A percentile compares a stretch with the other conserved stretches of the same genome.
Evolutionary conservation across 2,329 filamentous ascomycete genomes (phyloP).

Genomic region (Phoma sp.): DNA sequence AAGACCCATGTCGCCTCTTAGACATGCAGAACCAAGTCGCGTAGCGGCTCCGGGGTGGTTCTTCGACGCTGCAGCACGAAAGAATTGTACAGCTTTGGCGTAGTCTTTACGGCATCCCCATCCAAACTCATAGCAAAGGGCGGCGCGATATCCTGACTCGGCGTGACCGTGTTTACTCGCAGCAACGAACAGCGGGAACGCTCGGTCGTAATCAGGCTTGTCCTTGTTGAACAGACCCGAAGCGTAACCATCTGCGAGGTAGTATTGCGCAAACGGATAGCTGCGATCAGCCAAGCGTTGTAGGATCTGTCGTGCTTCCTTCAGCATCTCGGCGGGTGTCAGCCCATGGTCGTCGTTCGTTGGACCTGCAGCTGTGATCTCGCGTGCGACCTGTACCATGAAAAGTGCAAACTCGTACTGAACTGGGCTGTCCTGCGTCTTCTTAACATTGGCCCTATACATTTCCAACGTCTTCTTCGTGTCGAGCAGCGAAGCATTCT

Average conservation of each 20-base stretch:
- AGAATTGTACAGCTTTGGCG: slow-evolving; percentile 91
- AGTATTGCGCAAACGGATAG: slow-evolving; percentile 98
- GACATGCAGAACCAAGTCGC: slow-evolving; percentile 86
- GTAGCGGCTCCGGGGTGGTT: slow-evolving; percentile 95
- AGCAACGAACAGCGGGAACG: slow-evolving; percentile 90
- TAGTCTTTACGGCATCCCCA: slow-evolving; percentile 94
- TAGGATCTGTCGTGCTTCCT: slow-evolving; percentile 88
- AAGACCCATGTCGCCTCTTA: slow-evolving; percentile 85
- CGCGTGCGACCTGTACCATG: slow-evolving; percentile 86
- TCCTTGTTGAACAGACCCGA: slow-evolving; percentile 96
- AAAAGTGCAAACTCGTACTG: slow-evolving; percentile 98
- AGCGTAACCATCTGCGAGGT: slow-evolving; percentile 91
- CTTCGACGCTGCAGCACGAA: slow-evolving; percentile 88
- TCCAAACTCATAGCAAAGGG: slow-evolving; percentile 95
- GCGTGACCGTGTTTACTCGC: slow-evolving; percentile 97
- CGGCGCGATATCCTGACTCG: slow-evolving; percentile 92
- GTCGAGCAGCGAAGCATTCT: slow-evolving; percentile 88
- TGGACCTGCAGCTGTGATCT: slow-evolving; percentile 58
- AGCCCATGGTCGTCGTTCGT: slow-evolving; percentile 52
- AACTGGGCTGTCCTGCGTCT: slow-evolving; percentile 87
- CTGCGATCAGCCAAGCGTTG: slow-evolving; percentile 85
- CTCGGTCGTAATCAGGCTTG: slow-evolving; percentile 87
- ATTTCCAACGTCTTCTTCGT: slow-evolving; percentile 95
- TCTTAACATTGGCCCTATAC: slow-evolving; percentile 97
- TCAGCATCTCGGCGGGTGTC: slow-evolving; percentile 70